Base-by-base conservation (phyloP, 345 rosid species). In the Gossypium ekmanianum region DNA sequence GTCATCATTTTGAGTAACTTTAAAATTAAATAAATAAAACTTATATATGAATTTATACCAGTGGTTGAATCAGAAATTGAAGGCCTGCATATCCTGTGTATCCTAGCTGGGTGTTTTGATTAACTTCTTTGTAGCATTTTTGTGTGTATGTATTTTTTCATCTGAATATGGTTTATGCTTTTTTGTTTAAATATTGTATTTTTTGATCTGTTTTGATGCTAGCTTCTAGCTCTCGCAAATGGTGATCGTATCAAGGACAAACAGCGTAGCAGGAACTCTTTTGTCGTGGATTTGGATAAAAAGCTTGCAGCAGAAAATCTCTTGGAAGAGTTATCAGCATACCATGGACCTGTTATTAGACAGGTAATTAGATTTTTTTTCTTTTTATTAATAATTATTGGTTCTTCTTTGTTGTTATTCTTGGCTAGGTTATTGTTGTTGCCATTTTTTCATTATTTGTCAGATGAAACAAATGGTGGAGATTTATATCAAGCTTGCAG, bases 391-490 rank as follows among this genome's bases (percentile, higher is more conserved):
- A 59, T 59, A 11, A 41, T 45, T 55, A 11, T 16, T n/a, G 18
- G 43, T 58, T 61, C 57, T 54, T 57, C 22, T 45, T 11, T 48
- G 11, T 63, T 22, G 67, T 56, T 65, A 22, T 27, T 57, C n/a
- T 72, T 68, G 55, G 34, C 20, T 66, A 5, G 44, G 59, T 22
- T 58, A 12, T 34, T 22, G 13, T 29, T 24, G 16, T 69, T 56
- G 24, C 11, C 29, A 17, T 68, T 18, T 13, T n/a, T 77, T n/a
- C 59, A 76, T 43, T 69, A 14, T 74, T 27, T 84, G 77, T 69
- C 74, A 94, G 98, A 94, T 92, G 97, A 90, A 85, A 82, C 95
- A 92, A 80, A 87, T 94, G 94, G 98, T 92, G 78, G 98, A 94
- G 75, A 83, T 92, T 71, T 94, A 94, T 76, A 94, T 94, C 81